Base-by-base conservation (phyloP, 1,284 basidiomycete species). In the Gymnopus androsaceus region DNA sequence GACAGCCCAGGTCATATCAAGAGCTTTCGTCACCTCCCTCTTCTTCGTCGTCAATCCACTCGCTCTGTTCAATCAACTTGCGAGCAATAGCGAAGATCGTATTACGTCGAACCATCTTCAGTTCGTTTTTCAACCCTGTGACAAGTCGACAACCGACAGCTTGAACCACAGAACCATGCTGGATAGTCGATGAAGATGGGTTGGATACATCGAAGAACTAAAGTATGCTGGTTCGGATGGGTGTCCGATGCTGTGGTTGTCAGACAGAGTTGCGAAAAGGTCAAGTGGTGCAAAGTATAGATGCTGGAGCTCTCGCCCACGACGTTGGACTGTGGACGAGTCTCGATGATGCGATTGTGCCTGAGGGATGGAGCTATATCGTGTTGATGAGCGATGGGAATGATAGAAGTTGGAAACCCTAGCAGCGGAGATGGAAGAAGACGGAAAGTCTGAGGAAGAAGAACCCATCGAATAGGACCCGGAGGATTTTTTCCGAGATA, bases 61-160 rank as follows among this genome's bases (percentile, higher is more conserved):
- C 36, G 11, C 34, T 50, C 23, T 36, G 6, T 36, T 27, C 36
- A 1, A 25, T 15, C 12, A 50, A 38, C 25, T 50, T n/a, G 4
- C 25, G 48, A 12, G 48, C 19, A 27, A 38, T 50, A 3, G 33
- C 25, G 12, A 36, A 50, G n/a, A 50, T 23, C 3, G 48, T 50
- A n/a, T 27, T 38, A 28, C 34, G 48, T 50, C 48, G 34, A 30
- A 50, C 19, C 14, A 23, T 19, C 17, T 21, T 8, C 27, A n/a
- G 48, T 12, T 50, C 48, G 36, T 50, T 25, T 27, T n/a, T 37
- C 23, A 50, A 17, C 2, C 33, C 46, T n/a, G 46, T 48, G 33
- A 48, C 46, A 3, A 50, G 48, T 8, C 38, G 48, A 28, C 34
- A 50, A 25, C 48, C 48, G n/a, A 38, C 36, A 23, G 30, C 48